phyloP scores from a whole-genome alignment of 345 rosid genomes.

The Heritiera littoralis region DNA sequence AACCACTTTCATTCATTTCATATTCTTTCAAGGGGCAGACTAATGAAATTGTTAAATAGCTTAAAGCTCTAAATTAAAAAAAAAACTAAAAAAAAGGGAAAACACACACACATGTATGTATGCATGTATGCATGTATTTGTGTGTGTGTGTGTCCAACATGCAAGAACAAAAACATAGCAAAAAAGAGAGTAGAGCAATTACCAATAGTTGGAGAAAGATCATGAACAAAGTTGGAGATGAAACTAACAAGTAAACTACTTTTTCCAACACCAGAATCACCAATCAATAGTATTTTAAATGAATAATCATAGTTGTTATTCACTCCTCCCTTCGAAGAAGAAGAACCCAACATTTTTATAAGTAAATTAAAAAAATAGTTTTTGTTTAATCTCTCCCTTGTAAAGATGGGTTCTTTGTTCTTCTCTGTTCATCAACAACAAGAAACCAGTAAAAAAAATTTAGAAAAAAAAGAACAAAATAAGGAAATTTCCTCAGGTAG shows the following conservation, averaged over 20 bases:
- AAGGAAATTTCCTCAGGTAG: slow-evolving; percentile 24
- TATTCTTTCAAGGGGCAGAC: background rate
- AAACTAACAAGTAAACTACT: slow-evolving; percentile 85
- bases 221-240: slow-evolving; percentile 66
- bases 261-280: slow-evolving; percentile 98
- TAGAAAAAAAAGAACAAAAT: background rate
- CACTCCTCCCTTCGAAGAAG: slow-evolving; percentile 44
- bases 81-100: too few relatives aligned
- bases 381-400: background rate
- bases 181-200: background rate
- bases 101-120: too few relatives aligned
- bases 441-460: background rate
- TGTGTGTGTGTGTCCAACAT: background rate
- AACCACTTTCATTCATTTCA: background rate
- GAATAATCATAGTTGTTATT: slow-evolving; percentile 72
- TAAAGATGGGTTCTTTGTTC: slow-evolving; percentile 6
- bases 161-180: background rate
- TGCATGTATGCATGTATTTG: too few relatives aligned
- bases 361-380: background rate
- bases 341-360: slow-evolving; percentile 35
- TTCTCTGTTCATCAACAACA: slow-evolving; percentile 9
- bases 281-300: slow-evolving; percentile 87
- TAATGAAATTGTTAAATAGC: background rate
- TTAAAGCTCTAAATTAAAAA: too few relatives aligned
- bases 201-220: slow-evolving; percentile 93